Evolutionary conservation across 1,284 basidiomycete species (phyloP), one percentile per base, ranked within the genome.

Genomic region (Sporisorium sorghi): DNA sequence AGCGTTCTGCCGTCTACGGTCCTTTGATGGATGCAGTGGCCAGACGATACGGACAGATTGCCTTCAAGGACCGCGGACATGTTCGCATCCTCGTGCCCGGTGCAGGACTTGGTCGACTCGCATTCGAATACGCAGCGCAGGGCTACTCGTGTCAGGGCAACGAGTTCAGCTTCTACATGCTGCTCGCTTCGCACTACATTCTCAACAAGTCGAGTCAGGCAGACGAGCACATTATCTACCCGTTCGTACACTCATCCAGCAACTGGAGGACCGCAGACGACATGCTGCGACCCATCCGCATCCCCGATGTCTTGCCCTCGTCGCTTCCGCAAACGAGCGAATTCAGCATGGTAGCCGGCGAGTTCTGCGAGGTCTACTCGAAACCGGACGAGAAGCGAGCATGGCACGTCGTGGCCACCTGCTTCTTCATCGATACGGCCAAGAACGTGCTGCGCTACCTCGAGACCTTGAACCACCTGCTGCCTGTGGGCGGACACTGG

Each of bases 381-480:
- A 78, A 73, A 70, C 88, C 90, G 14, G 81, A 85, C 9, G 92
- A 94, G 56, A 85, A 88, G 19, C 91, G 90, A 15, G 85, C 90
- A 70, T 99, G 93, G 93, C 90, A 95, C 76, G 92, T 91, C 0
- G 88, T 99, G 12, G 85, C 97, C 67, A 99, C 96, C 0, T 98
- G 94, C 85, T 99, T 97, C 88, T 99, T 99, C 86, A 92, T 99
- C 73, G 96, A 99, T 82, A 98, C 95, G 7, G 93, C 83, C 42
- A 73, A 74, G 26, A 84, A 84, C 37, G 53, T 82, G 10, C 43
- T 83, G 30, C 72, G 76, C 10, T 84, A 83, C 46, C 68, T 84
- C 19, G 83, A 84, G 46, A 76, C 78, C n/a, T 56, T 84, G 63
- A 83, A 83, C 37, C 70, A 74, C n/a, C 24, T 76, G 21, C 58